phyloP scores from a whole-genome alignment of 345 rosid genomes.

The Nasturtium officinale region DNA sequence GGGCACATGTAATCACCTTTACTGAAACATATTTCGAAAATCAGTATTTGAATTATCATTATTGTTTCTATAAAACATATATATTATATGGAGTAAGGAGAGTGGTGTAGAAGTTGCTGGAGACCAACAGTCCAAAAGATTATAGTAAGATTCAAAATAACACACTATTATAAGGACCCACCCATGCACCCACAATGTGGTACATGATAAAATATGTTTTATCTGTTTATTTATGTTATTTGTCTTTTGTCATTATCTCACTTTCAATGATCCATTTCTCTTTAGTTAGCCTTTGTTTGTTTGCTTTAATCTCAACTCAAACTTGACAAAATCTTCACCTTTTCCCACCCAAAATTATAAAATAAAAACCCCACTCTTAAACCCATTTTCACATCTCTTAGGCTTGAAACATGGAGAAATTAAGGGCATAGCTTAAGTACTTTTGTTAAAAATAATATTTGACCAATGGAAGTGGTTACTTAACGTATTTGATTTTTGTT shows the following conservation, averaged over 20 bases:
- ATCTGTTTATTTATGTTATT: not conserved
- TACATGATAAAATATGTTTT: conserved; percentile 31
- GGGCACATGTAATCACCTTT: conserved; percentile 12
- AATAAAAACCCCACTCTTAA: not conserved
- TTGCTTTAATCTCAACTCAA: not conserved
- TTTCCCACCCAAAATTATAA: not conserved
- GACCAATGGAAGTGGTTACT: conserved; percentile 12
- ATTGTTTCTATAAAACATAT: not conserved
- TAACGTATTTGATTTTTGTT: not conserved
- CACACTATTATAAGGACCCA: conserved; percentile 33
- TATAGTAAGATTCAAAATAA: conserved; percentile 11
- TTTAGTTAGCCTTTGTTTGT: not conserved
- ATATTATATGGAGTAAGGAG: not conserved
- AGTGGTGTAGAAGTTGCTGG: conserved; percentile 37
- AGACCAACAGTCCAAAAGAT: conserved; percentile 23
- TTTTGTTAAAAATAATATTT: not conserved
- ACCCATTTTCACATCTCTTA: not conserved
- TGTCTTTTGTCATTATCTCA: conserved; percentile 33
- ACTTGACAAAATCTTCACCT: not conserved
- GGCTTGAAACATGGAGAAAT: conserved; percentile 37
- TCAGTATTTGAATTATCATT: not conserved
- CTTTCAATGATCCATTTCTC: not conserved
- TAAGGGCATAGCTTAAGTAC: conserved; percentile 5
- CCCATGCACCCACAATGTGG: conserved; percentile 34
- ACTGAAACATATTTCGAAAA: not conserved